Base-by-base conservation (phyloP, 805 yeast genomes). In the Candida ulmi region DNA sequence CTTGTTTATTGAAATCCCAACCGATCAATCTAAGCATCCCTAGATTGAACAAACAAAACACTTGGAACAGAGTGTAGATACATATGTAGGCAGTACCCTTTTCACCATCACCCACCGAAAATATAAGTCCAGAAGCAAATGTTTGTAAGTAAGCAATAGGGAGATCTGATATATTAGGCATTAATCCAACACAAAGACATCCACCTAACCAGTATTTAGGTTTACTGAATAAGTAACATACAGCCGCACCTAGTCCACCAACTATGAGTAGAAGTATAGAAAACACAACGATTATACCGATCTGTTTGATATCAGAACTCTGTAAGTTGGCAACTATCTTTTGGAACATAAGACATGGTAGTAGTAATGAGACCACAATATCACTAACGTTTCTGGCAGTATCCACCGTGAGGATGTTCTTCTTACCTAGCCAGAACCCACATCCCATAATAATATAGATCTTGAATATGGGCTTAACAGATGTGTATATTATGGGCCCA, bases 21-120 rank as follows among this genome's bases (percentile, higher is more conserved):
- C 76, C 82, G 15, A 86, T 68, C 42, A 87, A 60, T 44, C 76
- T 66, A 50, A 78, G 80, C 4, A 85, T 80, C 9, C 95, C 95
- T 23, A 82, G 55, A 48, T 83, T 81, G 62, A 87, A 87, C 3
- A 48, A 83, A n/a, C 30, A 26, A 32, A 33, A 37, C 4, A 17
- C 33, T 21, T 37, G 40, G 26, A 82, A 68, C 3, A 86, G 82
- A 39, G 80, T 64, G 48, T 80, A 83, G 26, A 88, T 79, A 51
- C 87, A 80, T 17, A 83, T 82, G 58, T 82, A 84, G 0, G 96
- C 91, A 23, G 81, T 80, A 27, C 95, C 96, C 48, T 72, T 70
- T 39, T 74, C 67, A 30, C 84, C 84, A 41, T 83, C 77, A 13
- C 60, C 71, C 12, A 63, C 46, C 0, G 80, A 64, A 50, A 87